Base-by-base conservation (phyloP, 495 filamentous ascomycete species). In the Aspergillus sclerotioniger region DNA sequence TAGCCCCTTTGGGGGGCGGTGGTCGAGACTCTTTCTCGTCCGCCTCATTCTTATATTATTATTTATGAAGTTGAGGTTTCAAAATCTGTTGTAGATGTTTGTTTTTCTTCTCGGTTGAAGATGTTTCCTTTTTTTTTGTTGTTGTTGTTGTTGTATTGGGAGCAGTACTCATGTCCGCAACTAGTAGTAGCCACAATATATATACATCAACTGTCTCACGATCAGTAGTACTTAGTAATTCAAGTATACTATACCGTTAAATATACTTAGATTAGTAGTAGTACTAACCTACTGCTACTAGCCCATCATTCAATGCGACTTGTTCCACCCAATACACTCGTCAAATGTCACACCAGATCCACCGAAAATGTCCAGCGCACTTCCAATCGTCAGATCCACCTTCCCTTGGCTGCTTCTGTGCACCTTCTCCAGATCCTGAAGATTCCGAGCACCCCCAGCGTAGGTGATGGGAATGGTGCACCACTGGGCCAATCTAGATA, bases 341-440 rank as follows among this genome's bases (percentile, higher is more conserved):
- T 87, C 85, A 66, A 98, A 90, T 31, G 81, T 90, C 10, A 97
- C 90, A 1, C 87, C 87, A 3, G 77, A 84, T 4, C 94, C 94
- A 15, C 94, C 94, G 70, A 98, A 98, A 53, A 96, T 91, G 69
- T 98, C 94, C 67, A 98, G 68, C 3, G 95, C 94, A 70, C 92
- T 96, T 8, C 94, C 94, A 68, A 97, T 97, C 0, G 94, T 98
- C 68, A 98, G 76, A 68, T 98, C 94, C 8, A 98, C 88, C 66
- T 82, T 90, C 2, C 91, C 91, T 29, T 73, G 64, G 64, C 92
- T 96, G 49, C 96, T 74, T 6, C 68, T 68, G 71, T 91, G 87
- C 13, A 98, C 93, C 43, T 78, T 76, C 51, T 92, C 88, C 21
- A 98, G 73, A 67, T 98, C 93, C 44, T 85, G 79, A 2, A 96